Percentiles rank a stretch among this genome's conserved stretches.
Evolutionary conservation across 495 filamentous ascomycete species (phyloP).

Genomic region (Talaromyces nanjingensis): DNA sequence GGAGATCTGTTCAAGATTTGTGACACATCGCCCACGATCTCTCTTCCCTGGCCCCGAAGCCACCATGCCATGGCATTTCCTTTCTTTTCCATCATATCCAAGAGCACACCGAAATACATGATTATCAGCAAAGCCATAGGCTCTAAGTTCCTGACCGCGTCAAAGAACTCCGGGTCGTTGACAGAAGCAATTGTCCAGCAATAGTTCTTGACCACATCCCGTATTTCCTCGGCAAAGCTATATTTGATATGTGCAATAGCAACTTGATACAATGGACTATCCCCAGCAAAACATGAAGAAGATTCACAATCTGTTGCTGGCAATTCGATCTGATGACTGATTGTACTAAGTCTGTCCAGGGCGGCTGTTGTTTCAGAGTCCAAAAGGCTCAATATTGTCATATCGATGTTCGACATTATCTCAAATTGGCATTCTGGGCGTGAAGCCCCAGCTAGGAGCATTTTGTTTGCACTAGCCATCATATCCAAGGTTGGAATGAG

Average conservation of each 20-base stretch:
- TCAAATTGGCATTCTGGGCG: background rate
- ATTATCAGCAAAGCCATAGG: conserved; percentile 3
- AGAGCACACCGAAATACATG: background rate
- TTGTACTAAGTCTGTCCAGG: background rate
- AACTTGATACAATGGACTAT: background rate
- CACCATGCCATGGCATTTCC: background rate
- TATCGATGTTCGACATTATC: background rate
- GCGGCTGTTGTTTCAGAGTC: background rate
- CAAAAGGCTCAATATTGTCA: background rate
- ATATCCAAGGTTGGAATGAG: background rate
- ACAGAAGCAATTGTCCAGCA: background rate
- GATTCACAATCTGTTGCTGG: background rate
- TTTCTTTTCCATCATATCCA: background rate
- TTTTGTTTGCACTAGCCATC: background rate
- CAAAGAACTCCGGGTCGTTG: background rate
- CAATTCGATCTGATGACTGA: background rate
- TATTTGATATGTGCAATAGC: conserved; percentile 4
- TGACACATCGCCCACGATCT: background rate
- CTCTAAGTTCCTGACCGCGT: background rate
- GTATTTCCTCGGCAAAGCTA: conserved; percentile 1
- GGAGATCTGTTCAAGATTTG: background rate
- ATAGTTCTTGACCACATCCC: background rate
- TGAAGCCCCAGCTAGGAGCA: background rate
- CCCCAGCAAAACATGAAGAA: background rate
- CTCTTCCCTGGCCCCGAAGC: background rate